Evolutionary conservation across 2,329 filamentous ascomycete genomes (phyloP).

Genomic region (Volutella citrinella): DNA sequence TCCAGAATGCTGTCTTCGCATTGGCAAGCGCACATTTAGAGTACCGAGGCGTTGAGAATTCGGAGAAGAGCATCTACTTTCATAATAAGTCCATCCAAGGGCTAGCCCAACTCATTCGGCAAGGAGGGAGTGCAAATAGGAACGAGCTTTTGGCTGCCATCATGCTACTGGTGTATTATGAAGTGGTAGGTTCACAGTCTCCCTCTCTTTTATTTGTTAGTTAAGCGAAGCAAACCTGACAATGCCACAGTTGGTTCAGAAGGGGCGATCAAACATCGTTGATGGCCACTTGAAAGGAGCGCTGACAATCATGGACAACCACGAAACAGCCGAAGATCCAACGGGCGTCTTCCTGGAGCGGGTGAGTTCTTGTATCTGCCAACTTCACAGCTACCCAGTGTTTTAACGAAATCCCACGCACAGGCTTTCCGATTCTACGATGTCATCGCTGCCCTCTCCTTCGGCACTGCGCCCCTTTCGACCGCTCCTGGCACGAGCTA

Average conservation of each 20-base stretch:
- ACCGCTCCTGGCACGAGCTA: conserved; percentile 45
- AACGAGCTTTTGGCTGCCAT: conserved; percentile 61
- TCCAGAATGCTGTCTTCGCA: conserved; percentile 83
- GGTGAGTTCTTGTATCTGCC: conserved; percentile 33
- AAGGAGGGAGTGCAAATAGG: conserved; percentile 45
- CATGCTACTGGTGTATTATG: conserved; percentile 61
- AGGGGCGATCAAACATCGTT: conserved; percentile 57
- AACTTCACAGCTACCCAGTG: too few relatives aligned
- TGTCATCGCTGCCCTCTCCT: conserved; percentile 60
- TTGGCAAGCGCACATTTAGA: conserved; percentile 82
- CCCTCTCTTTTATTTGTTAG: not conserved
- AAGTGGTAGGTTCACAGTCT: conserved; percentile 60
- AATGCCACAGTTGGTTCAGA: conserved; percentile 53
- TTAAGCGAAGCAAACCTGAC: conserved; percentile 6
- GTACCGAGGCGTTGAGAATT: conserved; percentile 52
- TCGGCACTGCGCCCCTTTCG: conserved; percentile 56
- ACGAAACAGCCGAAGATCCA: conserved; percentile 42
- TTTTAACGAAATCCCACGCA: too few relatives aligned
- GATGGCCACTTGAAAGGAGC: conserved; percentile 60
- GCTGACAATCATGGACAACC: conserved; percentile 56
- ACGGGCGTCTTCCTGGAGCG: conserved; percentile 58
- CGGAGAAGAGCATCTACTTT: conserved; percentile 56
- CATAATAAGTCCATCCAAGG: conserved; percentile 59
- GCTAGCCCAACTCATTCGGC: conserved; percentile 54
- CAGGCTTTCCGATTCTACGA: conserved; percentile 65